Conservation (phyloP, 169 alveolate genomes). For the Eimeria zaria region DNA sequence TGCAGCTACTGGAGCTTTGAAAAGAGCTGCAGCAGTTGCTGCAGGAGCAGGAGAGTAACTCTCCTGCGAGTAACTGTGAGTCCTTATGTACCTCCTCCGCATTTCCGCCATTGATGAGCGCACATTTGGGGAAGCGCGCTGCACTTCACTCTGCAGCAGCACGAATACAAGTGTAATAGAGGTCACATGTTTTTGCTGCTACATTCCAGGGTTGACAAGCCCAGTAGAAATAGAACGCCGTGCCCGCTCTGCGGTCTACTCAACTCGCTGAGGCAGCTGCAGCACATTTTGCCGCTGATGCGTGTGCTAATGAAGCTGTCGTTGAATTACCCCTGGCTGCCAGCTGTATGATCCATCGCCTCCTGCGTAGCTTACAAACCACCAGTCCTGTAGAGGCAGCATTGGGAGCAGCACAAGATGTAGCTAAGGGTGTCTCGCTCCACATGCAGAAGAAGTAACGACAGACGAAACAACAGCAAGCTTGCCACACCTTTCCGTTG, state of each 20-base stretch:
- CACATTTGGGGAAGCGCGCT: slow-evolving; percentile 37
- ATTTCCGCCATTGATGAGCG: slow-evolving; percentile 65
- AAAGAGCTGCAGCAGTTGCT: slow-evolving; percentile 37
- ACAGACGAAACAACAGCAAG: background rate
- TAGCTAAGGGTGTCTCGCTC: background rate
- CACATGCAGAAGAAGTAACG: background rate
- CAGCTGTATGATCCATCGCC: slow-evolving; percentile 63
- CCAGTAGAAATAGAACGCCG: background rate
- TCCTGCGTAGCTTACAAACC: slow-evolving; percentile 70
- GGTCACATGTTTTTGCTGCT: background rate
- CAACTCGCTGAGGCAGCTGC: background rate
- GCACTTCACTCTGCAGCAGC: slow-evolving; percentile 69
- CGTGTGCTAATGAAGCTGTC: background rate
- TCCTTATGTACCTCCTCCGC: slow-evolving; percentile 77
- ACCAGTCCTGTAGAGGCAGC: slow-evolving; percentile 71
- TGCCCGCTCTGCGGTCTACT: background rate
- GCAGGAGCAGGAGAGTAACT: slow-evolving; percentile 15
- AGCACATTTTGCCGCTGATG: background rate
- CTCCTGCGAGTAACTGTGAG: slow-evolving; percentile 44
- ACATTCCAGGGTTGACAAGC: background rate
- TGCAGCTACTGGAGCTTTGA: background rate
- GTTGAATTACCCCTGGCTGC: slow-evolving; percentile 69
- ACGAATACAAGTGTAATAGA: background rate
- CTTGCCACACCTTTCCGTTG: slow-evolving; percentile 53
- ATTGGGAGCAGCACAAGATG: slow-evolving; percentile 14